Evolutionary conservation across 768 basidiomycete genomes (phyloP), one percentile per base, ranked within the genome.

Genomic region (Xanthoconium purpureum): DNA sequence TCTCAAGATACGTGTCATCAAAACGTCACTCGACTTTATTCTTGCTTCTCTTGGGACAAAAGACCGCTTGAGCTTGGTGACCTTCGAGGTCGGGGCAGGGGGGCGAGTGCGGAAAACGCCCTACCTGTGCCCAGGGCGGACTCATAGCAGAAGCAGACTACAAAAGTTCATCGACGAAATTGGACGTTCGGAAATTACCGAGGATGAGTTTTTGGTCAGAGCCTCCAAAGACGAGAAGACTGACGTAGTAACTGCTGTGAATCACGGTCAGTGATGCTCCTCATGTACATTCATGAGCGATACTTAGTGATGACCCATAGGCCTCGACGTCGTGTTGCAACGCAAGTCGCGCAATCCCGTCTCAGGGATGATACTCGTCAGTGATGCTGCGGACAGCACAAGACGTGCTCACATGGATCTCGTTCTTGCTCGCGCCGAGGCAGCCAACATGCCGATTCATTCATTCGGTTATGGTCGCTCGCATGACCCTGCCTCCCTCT

Each of bases 201-300:
- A 86, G 57, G 84, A 85, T 61, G 80, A 82, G 57, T 83, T 83
- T 60, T 71, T 88, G 69, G 84, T 91, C 18, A 78, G 85, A 57
- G 84, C 84, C 14, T 84, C 84, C 56, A 88, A 88, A 67, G 95
- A 98, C 17, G 95, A 98, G 73, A 91, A 94, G 74, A 92, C 92
- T 29, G 96, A 97, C 71, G 96, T 99, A 17, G 94, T 98, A 24
- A 96, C 95, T 12, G 97, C 95, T n/a, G 92, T 98, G 55, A 99
- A 99, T 70, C 88, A 96, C 65, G 93, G 91, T 87, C 51, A 48
- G 76, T 57, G 32, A 44, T 40, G 14, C 9, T 33, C 15, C 17
- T 42, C n/a, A 10, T 37, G 29, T 44, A 36, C 52, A 3, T 20
- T 17, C 17, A 29, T 47, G 18, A 14, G 12, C 37, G 44, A 24